Base-by-base conservation (phyloP, 2,329 filamentous ascomycete species). In the Cryphonectria japonica region DNA sequence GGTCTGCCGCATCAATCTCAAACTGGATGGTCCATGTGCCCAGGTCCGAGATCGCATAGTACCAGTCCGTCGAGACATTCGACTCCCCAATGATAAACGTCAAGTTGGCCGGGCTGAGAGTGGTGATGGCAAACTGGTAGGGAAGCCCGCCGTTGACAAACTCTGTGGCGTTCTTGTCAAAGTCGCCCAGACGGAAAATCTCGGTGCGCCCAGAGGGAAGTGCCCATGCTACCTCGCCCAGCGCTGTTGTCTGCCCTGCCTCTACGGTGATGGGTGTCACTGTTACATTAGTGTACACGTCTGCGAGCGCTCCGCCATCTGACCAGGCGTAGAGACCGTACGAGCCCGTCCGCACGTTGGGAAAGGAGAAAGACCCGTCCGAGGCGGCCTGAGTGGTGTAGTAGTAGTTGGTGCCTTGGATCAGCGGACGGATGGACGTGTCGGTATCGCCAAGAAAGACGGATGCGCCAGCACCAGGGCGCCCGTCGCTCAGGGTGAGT, bases 291-390 rank as follows among this genome's bases (percentile, higher is more conserved):
- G 84, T 86, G 19, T 82, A 82, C 1, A 87, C 84, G 64, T 85
- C 81, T 8, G 76, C 78, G 19, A 86, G 77, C 9, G 72, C 74
- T 37, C 82, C 83, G 69, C 84, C 84, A 71, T 84, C 84, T 1
- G 83, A 82, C 84, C 85, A 87, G 0, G 85, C 85, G 69, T 86
- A 84, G 1, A 87, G 74, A 0, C 81, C 85, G 72, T 86, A 87
- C 1, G 78, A 79, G 0, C 80, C 84, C 0, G 78, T 77, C 6
- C 84, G 82, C 26, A 87, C 82, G 68, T 84, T 74, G 3, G 77
- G 72, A 69, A 87, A 82, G 16, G 76, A 75, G 73, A 87, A 87
- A 1, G 76, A 73, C 19, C 85, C 85, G 0, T 79, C 62, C 0
- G 74, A 75, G 67, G 83, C 83, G 1, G 85, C 81, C 72, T 85